These are phyloP conservation scores for Herpetomonas samuelpessoai DNA, from an alignment of 208 protist species.

Conservation along the genomic window DNA sequence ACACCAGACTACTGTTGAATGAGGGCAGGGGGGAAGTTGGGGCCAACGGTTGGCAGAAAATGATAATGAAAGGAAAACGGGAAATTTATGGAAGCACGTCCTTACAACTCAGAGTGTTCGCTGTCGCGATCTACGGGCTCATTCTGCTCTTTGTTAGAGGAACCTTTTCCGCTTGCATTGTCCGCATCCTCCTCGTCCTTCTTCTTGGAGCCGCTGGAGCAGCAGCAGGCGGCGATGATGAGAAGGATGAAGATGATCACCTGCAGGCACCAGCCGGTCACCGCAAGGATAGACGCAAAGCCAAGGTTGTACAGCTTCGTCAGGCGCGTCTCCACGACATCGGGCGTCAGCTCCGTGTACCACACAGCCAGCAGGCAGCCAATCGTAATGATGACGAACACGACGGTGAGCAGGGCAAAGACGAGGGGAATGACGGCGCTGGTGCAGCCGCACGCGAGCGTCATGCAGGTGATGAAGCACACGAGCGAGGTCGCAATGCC, in stretches of 20 bases:
- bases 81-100: no score
- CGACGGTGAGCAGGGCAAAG: constrained; percentile 3
- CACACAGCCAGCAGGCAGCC: constrained; percentile 19
- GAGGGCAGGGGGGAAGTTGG: no score
- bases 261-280: constrained; percentile 20
- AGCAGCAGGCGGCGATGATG: constrained; percentile 22
- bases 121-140: background rate
- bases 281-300: constrained; percentile 7
- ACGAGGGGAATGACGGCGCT: constrained; percentile 6
- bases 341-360: constrained; percentile 8
- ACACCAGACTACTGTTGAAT: no score
- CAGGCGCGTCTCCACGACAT: background rate
- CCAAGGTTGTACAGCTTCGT: constrained; percentile 18
- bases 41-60: no score
- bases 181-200: background rate
- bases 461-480: constrained; percentile 7
- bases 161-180: background rate
- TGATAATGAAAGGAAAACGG: no score
- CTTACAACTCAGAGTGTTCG: background rate
- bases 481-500: constrained; percentile 6
- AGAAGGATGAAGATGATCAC: constrained; percentile 21
- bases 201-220: background rate
- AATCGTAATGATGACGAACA: constrained; percentile 16
- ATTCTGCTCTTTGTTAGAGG: background rate
- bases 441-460: constrained; percentile 11